A percentile compares a stretch with the other conserved stretches of the same genome.
Conservation (phyloP, 164 flowering plant genomes). For the Vitis amurensis region DNA sequence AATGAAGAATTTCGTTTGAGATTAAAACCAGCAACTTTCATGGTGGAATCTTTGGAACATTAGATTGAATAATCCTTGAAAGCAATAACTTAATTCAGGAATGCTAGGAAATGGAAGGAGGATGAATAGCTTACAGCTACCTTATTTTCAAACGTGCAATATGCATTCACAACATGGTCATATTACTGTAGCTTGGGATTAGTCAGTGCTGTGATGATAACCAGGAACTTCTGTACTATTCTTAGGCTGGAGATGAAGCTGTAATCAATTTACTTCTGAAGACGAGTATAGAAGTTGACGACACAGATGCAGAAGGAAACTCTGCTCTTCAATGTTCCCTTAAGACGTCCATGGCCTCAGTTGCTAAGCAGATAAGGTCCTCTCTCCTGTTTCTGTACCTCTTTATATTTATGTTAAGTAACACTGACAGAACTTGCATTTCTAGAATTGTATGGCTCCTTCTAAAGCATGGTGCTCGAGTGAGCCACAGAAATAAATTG, state of each 20-base stretch:
- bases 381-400: constrained; percentile 9
- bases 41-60: too few species aligned
- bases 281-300: constrained; percentile 40
- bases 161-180: neutral
- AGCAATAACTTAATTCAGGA: neutral
- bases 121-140: constrained; percentile 3
- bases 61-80: neutral
- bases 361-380: constrained; percentile 32
- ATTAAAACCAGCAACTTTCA: too few species aligned
- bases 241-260: constrained; percentile 56
- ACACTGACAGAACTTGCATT: neutral
- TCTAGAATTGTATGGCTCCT: constrained; percentile 39
- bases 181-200: neutral
- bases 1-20: too few species aligned
- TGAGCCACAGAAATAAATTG: constrained; percentile 41
- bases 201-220: neutral
- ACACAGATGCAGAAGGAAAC: constrained; percentile 52
- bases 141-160: neutral
- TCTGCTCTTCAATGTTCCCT: constrained; percentile 58
- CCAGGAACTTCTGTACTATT: constrained; percentile 3
- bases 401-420: too few species aligned
- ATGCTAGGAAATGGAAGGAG: neutral
- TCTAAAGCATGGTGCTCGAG: constrained; percentile 49
- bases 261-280: constrained; percentile 45
- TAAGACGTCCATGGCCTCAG: constrained; percentile 20